A percentile compares a stretch with the other conserved stretches of the same genome.
These are phyloP conservation scores for Bipolaris oryzae DNA, from an alignment of 2,329 filamentous ascomycete species.

Conservation along the genomic window DNA sequence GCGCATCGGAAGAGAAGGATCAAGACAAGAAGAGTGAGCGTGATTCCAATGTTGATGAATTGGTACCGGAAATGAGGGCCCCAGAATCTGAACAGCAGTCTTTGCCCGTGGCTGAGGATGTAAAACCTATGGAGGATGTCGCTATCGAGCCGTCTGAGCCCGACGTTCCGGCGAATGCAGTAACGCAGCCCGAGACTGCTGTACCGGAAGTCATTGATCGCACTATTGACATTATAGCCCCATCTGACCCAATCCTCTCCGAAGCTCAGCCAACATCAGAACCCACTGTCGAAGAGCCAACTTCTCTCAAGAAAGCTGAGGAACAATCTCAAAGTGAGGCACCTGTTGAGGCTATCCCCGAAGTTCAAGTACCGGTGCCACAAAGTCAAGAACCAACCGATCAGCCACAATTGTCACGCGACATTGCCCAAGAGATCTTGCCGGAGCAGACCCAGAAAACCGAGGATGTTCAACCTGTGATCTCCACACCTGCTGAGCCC, in stretches of 20 bases:
- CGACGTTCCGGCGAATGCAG: not conserved
- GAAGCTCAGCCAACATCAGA: not conserved
- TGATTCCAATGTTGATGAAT: slow-evolving; percentile 22
- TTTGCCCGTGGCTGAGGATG: not conserved
- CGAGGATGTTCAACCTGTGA: not conserved
- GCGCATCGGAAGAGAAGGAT: slow-evolving; percentile 32
- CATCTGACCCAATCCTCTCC: not conserved
- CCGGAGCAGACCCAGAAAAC: not conserved
- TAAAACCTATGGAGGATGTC: not conserved
- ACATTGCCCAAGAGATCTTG: slow-evolving; percentile 1
- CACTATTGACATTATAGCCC: not conserved
- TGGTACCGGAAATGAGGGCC: slow-evolving; percentile 5
- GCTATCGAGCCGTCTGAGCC: not conserved
- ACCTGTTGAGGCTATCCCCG: slow-evolving; percentile 10
- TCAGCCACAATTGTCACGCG: slow-evolving; percentile 4
- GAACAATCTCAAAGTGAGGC: slow-evolving; percentile 21
- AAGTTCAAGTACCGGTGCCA: slow-evolving; percentile 1
- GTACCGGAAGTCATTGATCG: not conserved
- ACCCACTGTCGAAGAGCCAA: slow-evolving; percentile 4
- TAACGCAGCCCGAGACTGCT: not conserved
- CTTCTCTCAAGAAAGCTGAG: slow-evolving; percentile 29
- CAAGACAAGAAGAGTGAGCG: slow-evolving; percentile 34
- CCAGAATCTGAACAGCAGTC: not conserved
- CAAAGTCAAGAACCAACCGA: slow-evolving; percentile 1
- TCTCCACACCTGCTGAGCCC: not conserved